Base-by-base conservation (phyloP, 176 grass and related monocot genomes). In the Phyllostachys edulis region DNA sequence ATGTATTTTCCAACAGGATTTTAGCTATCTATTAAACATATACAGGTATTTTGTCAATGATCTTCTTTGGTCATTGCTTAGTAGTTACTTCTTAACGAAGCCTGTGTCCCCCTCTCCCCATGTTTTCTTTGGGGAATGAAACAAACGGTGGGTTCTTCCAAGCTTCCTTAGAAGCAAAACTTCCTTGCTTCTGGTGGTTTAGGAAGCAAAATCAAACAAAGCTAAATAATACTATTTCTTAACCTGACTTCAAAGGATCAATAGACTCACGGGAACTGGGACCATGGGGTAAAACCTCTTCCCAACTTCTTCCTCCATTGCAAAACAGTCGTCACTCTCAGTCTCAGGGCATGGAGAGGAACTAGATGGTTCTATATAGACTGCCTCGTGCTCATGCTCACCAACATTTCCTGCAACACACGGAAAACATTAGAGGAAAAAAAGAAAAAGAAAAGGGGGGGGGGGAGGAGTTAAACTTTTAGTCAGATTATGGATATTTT, bases 211-310 rank as follows among this genome's bases (percentile, higher is more conserved):
- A 75, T 69, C 44, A 45, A 78, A 38, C 6, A 12, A 74, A 67
- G 67, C 73, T 34, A 57, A 67, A 38, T 34, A 88, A 82, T 13
- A 82, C 40, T 36, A 73, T 74, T 82, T 78, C 42, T 75, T 85
- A 91, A 81, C 62, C 85, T 77, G 65, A 72, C 46, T 85, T 85
- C 61, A 77, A 69, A 80, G 78, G 74, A 68, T 89, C 41, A 79
- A 42, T 49, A 87, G 39, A 99, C 96, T 99, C 75, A 99, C 96
- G 6, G 87, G 90, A 88, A 96, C 91, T 47, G 91, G 88, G 60
- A 94, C 93, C 96, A 99, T 99, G 38, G 87, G 81, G 85, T 94
- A 93, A 68, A 96, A 88, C 75, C 93, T 85, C 85, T 90, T 92
- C 41, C 86, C 89, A 83, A 96, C 92, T 92, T 99, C 93, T 79